Conservation (phyloP, 345 rosid genomes). For the Boechera stricta region DNA sequence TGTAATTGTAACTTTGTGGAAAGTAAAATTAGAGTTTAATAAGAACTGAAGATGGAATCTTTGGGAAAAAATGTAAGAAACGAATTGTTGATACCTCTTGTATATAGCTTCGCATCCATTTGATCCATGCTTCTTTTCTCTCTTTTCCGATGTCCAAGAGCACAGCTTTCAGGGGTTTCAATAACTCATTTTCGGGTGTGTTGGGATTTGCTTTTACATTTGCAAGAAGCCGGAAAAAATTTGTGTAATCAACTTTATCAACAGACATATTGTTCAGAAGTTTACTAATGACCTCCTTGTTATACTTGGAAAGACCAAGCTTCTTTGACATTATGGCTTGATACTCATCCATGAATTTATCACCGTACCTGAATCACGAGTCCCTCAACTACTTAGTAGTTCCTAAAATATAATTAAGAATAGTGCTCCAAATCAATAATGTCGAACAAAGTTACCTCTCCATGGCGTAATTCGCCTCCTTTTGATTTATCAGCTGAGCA, state of each 20-base stretch:
- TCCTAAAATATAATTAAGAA: neutral
- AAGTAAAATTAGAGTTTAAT: neutral
- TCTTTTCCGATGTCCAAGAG: slow-evolving; percentile 94
- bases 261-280: slow-evolving; percentile 95
- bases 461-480: slow-evolving; percentile 88
- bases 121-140: slow-evolving; percentile 92
- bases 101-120: slow-evolving; percentile 82
- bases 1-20: neutral
- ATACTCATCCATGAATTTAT: slow-evolving; percentile 94
- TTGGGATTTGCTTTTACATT: slow-evolving; percentile 73
- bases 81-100: slow-evolving; percentile 65
- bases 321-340: slow-evolving; percentile 88
- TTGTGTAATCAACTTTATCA: slow-evolving; percentile 97
- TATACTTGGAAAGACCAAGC: slow-evolving; percentile 92
- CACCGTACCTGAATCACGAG: slow-evolving; percentile 71
- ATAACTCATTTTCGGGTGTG: slow-evolving; percentile 65
- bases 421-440: neutral
- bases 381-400: neutral
- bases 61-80: neutral
- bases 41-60: neutral
- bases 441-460: slow-evolving; percentile 67
- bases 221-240: slow-evolving; percentile 83
- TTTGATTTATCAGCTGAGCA: slow-evolving; percentile 78
- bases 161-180: slow-evolving; percentile 82
- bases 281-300: slow-evolving; percentile 78